Evolutionary conservation across 306 rosid genomes (phyloP), one percentile per base, ranked within the genome.

Genomic region (Prunus davidiana): DNA sequence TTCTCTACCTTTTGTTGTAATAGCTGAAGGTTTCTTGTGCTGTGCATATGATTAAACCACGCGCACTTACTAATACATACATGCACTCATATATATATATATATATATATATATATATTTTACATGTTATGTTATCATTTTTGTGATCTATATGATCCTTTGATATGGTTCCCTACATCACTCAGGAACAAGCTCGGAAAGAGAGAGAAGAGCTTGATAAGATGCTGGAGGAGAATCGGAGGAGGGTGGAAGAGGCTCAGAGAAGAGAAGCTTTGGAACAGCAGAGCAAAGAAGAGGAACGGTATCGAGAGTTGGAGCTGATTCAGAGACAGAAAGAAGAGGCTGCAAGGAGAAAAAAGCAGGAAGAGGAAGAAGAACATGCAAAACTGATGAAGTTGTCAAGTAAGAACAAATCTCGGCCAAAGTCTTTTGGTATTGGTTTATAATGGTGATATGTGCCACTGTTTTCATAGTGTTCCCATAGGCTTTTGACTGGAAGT

Each of bases 201-300:
- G 98, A 93, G 82, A 87, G 96, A 78, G 98, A 93, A 70, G 98
- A 93, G 86, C 86, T 93, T 54, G 98, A 93, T 76, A 89, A 81
- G 83, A 93, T 93, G 98, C 87, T 93, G 71, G 98, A 90, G 84
- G 98, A 93, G 84, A 93, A 93, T 78, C 86, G 84, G 78, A 89
- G 98, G 87, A 88, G 96, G 79, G 98, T 93, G 75, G 98, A 93
- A 81, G 96, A 93, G 87, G 47, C 96, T 77, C 96, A 93, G 79
- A 84, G 88, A 84, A 89, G 88, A 81, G 97, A 93, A 85, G 96
- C 98, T 77, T 69, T 89, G 61, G 96, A 93, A 81, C 90, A 10
- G 76, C 96, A 90, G 64, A 79, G 90, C 66, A 90, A 89, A 85
- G 97, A 93, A 71, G 97, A 93, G 84, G 97, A 93, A 71, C 89